Base-by-base conservation (phyloP, 352 stramenopile genomes). In the Pythium scleroteichum region DNA sequence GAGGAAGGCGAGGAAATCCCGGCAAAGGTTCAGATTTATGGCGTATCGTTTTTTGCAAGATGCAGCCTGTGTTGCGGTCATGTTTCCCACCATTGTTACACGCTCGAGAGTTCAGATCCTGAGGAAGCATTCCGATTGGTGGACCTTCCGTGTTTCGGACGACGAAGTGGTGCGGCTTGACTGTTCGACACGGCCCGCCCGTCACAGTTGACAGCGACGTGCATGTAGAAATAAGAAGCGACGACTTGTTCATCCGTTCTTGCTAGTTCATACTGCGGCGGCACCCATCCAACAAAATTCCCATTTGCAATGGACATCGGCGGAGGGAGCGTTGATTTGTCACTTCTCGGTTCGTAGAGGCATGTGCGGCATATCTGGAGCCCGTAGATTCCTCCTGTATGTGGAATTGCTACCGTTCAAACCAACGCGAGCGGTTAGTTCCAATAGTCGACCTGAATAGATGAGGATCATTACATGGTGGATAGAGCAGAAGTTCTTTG, bases 161-260 rank as follows among this genome's bases (percentile, higher is more conserved):
- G 8, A 69, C 35, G 32, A 64, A 69, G 24, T 69, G 62, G 44
- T 69, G 62, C 1, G 62, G 59, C 5, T 57, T 55, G 13, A 72
- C 48, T 0, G 45, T 64, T 0, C 54, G 41, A 7, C 46, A 56
- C 0, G 4, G 23, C 12, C 64, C 53, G 0, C 53, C 64, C 2
- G 64, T 64, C 13, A 72, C 54, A 1, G 62, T 57, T 2, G 24
- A 49, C 0, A 62, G 47, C 3, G 55, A 62, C 8, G 53, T 46
- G 16, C 55, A 62, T 16, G 55, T 27, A 4, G 45, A 55, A 0
- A 62, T 32, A 17, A 62, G 55, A n/a, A 20, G 55, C 55, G n/a
- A 62, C 19, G 0, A 53, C n/a, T 39, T 62, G 54, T 17, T 62
- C 54, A 47, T 62, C 42, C 2, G 53, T 48, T 46, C 55, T 55